Evolutionary conservation across 2,329 filamentous ascomycete species (phyloP).

Genomic region (Aphanoascus verrucosus): DNA sequence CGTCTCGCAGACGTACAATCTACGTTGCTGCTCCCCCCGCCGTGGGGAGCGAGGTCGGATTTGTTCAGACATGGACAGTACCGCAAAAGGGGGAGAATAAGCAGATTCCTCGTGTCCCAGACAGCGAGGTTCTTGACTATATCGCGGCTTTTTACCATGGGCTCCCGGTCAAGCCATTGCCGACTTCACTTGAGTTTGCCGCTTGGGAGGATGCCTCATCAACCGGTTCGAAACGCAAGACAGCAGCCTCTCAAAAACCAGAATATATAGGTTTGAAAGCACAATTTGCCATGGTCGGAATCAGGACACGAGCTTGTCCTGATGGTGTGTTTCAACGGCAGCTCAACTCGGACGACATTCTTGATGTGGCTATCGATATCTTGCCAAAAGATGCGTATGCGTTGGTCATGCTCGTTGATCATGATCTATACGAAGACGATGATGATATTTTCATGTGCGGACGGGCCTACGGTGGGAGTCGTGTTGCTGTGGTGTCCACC

Average conservation of each 20-base stretch:
- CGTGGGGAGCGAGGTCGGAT: constrained; percentile 20
- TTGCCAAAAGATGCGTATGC: constrained; percentile 51
- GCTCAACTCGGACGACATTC: constrained; percentile 50
- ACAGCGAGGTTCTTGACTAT: constrained; percentile 33
- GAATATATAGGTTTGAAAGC: constrained; percentile 40
- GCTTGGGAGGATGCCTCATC: constrained; percentile 34
- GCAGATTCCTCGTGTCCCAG: constrained; percentile 14
- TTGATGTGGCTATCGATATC: constrained; percentile 46
- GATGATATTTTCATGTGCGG: constrained; percentile 59
- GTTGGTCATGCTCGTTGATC: constrained; percentile 46
- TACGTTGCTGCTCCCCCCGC: constrained; percentile 44
- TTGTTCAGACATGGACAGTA: neutral
- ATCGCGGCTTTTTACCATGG: constrained; percentile 45
- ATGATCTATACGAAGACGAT: constrained; percentile 56
- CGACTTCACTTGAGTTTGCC: constrained; percentile 36
- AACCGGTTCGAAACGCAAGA: neutral
- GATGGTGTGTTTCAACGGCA: constrained; percentile 37
- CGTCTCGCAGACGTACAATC: constrained; percentile 37
- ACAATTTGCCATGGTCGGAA: constrained; percentile 33
- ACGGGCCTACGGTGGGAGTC: constrained; percentile 53
- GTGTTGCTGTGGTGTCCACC: constrained; percentile 51
- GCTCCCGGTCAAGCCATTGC: constrained; percentile 40
- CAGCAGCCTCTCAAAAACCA: neutral
- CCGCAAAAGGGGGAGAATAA: constrained; percentile 17
- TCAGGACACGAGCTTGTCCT: constrained; percentile 42